Evolutionary conservation across 495 filamentous ascomycete genomes (phyloP).

Genomic region (Penicillium silybi): DNA sequence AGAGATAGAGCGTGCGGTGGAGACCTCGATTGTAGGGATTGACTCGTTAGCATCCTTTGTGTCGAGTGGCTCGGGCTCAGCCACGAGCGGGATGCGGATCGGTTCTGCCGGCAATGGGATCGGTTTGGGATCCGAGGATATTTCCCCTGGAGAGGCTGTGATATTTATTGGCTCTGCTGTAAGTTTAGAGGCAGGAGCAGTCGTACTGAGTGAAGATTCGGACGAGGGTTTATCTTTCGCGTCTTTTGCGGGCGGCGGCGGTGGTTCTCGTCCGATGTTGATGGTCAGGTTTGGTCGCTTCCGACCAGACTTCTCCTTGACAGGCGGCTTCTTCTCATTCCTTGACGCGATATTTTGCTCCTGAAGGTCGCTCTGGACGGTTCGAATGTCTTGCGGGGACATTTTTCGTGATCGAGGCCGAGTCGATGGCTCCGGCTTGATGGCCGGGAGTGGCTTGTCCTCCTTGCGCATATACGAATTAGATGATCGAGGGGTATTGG

Average conservation of each 20-base stretch:
- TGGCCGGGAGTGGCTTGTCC: constrained; percentile 23
- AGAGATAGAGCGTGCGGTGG: constrained; percentile 40
- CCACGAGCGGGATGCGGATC: constrained; percentile 14
- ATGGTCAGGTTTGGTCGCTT: constrained; percentile 4
- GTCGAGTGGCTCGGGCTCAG: constrained; percentile 9
- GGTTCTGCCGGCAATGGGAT: constrained; percentile 4
- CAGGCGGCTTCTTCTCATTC: background rate
- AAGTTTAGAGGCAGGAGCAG: constrained; percentile 10
- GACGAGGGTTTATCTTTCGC: constrained; percentile 2
- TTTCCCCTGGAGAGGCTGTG: constrained; percentile 18
- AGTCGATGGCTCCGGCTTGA: constrained; percentile 11
- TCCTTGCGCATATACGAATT: constrained; percentile 3
- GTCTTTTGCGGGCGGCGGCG: background rate
- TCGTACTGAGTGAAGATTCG: constrained; percentile 2
- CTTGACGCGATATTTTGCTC: background rate
- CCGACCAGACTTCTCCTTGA: background rate
- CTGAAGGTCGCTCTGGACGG: background rate
- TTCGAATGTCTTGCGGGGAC: constrained; percentile 1
- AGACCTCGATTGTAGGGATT: constrained; percentile 33
- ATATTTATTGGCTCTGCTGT: constrained; percentile 6
- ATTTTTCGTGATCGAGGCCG: constrained; percentile 1
- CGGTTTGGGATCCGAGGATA: constrained; percentile 8
- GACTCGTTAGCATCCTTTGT: background rate
- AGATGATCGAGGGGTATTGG: constrained; percentile 17
- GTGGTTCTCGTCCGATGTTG: background rate